These are phyloP conservation scores for Capronia epimyces DNA, from an alignment of 2,329 filamentous ascomycete species.

Conservation along the genomic window DNA sequence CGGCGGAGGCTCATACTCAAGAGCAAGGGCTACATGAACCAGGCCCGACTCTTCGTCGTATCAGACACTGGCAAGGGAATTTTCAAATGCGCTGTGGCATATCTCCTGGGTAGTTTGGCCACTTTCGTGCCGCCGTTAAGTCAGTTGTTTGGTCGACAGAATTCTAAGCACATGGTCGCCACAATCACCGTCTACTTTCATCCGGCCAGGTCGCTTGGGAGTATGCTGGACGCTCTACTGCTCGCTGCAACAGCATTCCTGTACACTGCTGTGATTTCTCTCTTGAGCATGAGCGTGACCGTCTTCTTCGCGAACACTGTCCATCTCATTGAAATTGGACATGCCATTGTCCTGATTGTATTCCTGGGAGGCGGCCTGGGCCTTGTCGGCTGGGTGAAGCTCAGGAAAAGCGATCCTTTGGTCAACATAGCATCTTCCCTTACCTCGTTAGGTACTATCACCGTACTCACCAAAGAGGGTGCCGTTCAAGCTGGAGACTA, in stretches of 20 bases:
- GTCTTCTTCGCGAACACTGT: slow-evolving; percentile 67
- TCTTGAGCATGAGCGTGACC: slow-evolving; percentile 83
- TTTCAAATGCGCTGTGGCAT: slow-evolving; percentile 86
- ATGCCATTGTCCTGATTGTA: slow-evolving; percentile 70
- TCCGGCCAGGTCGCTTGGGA: slow-evolving; percentile 76
- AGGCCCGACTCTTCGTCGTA: slow-evolving; percentile 55
- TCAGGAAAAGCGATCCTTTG: slow-evolving; percentile 68
- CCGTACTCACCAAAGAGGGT: slow-evolving; percentile 84
- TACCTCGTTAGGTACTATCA: slow-evolving; percentile 82
- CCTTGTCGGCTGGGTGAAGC: slow-evolving; percentile 82
- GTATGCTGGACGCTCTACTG: slow-evolving; percentile 79
- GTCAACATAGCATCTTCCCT: slow-evolving; percentile 82
- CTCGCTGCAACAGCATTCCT: slow-evolving; percentile 71
- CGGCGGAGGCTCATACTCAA: slow-evolving; percentile 7
- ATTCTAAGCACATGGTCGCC: slow-evolving; percentile 89
- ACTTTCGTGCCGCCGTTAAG: slow-evolving; percentile 75
- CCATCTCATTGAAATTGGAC: slow-evolving; percentile 64
- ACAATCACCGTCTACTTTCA: slow-evolving; percentile 95
- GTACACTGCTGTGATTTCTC: slow-evolving; percentile 69
- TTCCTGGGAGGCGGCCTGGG: slow-evolving; percentile 84
- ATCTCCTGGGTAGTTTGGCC: slow-evolving; percentile 76
- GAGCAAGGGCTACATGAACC: slow-evolving; percentile 34
- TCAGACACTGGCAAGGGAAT: slow-evolving; percentile 74
- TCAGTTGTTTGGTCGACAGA: slow-evolving; percentile 69
- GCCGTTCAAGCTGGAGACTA: slow-evolving; percentile 77